Conservation (phyloP, 495 filamentous ascomycete genomes). For the Letharia columbiana region DNA sequence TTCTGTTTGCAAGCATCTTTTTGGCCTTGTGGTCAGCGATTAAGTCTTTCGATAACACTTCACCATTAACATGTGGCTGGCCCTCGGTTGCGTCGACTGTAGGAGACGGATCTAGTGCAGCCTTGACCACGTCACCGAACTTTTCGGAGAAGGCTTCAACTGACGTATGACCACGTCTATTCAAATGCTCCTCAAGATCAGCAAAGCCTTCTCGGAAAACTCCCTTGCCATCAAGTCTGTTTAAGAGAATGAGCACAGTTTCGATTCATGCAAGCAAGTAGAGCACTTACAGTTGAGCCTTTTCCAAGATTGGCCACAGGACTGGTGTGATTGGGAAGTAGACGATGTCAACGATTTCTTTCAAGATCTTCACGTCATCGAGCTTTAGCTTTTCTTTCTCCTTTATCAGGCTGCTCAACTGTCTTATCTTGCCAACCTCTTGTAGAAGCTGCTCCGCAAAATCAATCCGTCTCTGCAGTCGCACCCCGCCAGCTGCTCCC, state of each 20-base stretch:
- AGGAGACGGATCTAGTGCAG: constrained; percentile 51
- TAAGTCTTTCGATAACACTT: constrained; percentile 41
- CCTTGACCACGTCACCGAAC: constrained; percentile 58
- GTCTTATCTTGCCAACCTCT: constrained; percentile 65
- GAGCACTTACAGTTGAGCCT: constrained; percentile 58
- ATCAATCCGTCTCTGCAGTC: constrained; percentile 73
- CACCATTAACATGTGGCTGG: constrained; percentile 45
- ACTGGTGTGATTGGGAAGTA: constrained; percentile 82
- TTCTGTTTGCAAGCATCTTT: constrained; percentile 67
- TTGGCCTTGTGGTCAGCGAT: constrained; percentile 57
- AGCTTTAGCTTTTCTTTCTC: constrained; percentile 67
- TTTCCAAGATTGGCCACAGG: constrained; percentile 72
- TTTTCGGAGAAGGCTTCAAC: constrained; percentile 67
- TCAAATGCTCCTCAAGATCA: constrained; percentile 54
- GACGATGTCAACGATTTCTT: constrained; percentile 68
- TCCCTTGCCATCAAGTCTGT: constrained; percentile 64
- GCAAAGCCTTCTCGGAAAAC: constrained; percentile 58
- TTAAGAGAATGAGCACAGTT: constrained; percentile 31
- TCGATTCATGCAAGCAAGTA: background rate
- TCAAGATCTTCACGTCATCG: constrained; percentile 64
- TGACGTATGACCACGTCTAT: constrained; percentile 64
- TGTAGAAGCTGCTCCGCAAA: constrained; percentile 68
- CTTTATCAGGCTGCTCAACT: constrained; percentile 58
- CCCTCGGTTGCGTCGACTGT: constrained; percentile 45
- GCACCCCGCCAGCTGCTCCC: constrained; percentile 71